Conservation (phyloP, 305 asterid genomes). For the Fraxinus baroniana region DNA sequence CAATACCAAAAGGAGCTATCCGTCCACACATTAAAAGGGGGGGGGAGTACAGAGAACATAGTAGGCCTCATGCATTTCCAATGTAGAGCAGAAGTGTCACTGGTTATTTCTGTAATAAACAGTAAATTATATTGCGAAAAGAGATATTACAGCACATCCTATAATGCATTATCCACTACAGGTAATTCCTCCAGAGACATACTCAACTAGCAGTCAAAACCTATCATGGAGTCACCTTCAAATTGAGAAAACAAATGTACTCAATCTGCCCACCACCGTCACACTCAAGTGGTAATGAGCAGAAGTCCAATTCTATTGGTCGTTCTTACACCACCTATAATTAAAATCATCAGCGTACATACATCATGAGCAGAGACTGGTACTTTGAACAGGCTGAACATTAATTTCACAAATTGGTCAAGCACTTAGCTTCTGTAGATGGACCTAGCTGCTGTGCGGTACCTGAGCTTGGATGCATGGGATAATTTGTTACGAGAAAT, state of each 20-base stretch:
- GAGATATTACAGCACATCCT: neutral
- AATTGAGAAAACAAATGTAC: neutral
- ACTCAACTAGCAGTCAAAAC: neutral
- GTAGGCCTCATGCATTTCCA: neutral
- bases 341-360: neutral
- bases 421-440: neutral
- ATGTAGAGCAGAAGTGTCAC: neutral
- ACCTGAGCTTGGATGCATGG: neutral
- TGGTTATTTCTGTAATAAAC: neutral
- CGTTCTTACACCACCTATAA: neutral
- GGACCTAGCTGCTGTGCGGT: neutral
- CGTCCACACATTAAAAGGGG: neutral
- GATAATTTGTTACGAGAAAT: neutral
- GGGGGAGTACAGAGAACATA: neutral
- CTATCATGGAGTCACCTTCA: neutral
- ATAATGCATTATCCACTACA: conserved; percentile 2
- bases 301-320: neutral
- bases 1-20: neutral
- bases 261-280: neutral
- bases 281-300: neutral
- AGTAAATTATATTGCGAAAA: neutral
- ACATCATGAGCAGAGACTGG: neutral
- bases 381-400: neutral
- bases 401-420: neutral
- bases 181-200: neutral